Evolutionary conservation across 495 filamentous ascomycete species (phyloP).

Genomic region (Paragyromitra xinjiangensis): DNA sequence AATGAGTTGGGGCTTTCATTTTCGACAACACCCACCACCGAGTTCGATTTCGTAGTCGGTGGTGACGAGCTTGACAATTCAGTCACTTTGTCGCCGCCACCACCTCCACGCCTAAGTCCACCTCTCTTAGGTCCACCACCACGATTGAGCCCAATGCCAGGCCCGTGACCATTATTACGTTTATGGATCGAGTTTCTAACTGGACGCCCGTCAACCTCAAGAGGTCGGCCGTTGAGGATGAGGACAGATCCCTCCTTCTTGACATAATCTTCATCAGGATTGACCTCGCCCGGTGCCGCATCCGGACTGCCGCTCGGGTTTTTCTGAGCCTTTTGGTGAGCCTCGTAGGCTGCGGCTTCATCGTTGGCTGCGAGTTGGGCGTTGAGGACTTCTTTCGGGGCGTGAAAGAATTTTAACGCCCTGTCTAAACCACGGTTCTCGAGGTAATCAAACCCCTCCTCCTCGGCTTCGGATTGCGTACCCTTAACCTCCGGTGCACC

Average conservation of each 20-base stretch:
- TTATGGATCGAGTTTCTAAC: slow-evolving; percentile 20
- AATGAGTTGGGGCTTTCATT: slow-evolving; percentile 22
- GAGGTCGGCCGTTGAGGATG: slow-evolving; percentile 43
- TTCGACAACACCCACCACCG: slow-evolving; percentile 28
- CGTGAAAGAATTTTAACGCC: slow-evolving; percentile 45
- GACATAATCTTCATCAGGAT: slow-evolving; percentile 28
- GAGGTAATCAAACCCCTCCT: slow-evolving; percentile 3
- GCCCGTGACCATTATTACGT: slow-evolving; percentile 2
- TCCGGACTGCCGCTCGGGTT: slow-evolving; percentile 5
- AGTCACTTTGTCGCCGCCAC: slow-evolving; percentile 31
- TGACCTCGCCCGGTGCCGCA: not conserved
- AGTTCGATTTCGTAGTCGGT: slow-evolving; percentile 22
- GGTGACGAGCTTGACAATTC: slow-evolving; percentile 37
- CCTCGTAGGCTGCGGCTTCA: slow-evolving; percentile 35
- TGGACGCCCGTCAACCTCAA: slow-evolving; percentile 45
- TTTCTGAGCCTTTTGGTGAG: slow-evolving; percentile 18
- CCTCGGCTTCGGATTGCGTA: not conserved
- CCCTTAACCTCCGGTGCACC: not conserved
- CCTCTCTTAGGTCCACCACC: not conserved
- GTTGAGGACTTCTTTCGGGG: slow-evolving; percentile 44
- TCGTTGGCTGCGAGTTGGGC: slow-evolving; percentile 47
- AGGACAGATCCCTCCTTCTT: slow-evolving; percentile 43
- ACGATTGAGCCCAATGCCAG: slow-evolving; percentile 13
- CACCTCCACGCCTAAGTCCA: slow-evolving; percentile 28
- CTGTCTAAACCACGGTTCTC: slow-evolving; percentile 30